Conservation (phyloP, 1,284 basidiomycete species). For the Heliocybe sulcata region DNA sequence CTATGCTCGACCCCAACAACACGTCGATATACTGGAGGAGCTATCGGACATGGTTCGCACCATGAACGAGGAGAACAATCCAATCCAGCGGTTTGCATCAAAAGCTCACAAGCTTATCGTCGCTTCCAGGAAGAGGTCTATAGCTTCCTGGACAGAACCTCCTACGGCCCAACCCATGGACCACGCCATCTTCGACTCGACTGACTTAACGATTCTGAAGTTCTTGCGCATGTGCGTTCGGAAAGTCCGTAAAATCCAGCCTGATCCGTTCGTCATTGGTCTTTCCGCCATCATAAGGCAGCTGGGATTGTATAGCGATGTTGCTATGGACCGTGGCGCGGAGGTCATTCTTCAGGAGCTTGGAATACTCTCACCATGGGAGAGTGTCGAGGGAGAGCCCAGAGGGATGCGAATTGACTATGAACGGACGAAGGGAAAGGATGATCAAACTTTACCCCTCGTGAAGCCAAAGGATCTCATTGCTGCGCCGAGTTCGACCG, state of each 20-base stretch:
- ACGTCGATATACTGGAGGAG: slow-evolving; percentile 48
- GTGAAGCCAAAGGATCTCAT: slow-evolving; percentile 26
- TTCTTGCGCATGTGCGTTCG: slow-evolving; percentile 63
- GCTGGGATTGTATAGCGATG: slow-evolving; percentile 31
- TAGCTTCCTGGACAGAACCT: slow-evolving; percentile 25
- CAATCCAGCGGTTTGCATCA: slow-evolving; percentile 45
- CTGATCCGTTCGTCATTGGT: slow-evolving; percentile 50
- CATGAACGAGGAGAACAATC: slow-evolving; percentile 24
- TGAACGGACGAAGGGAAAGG: slow-evolving; percentile 15
- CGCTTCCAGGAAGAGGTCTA: slow-evolving; percentile 18
- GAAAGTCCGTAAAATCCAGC: slow-evolving; percentile 52
- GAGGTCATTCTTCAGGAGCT: slow-evolving; percentile 53
- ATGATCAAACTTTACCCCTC: slow-evolving; percentile 18
- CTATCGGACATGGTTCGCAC: slow-evolving; percentile 48
- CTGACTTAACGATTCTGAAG: slow-evolving; percentile 60
- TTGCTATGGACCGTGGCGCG: slow-evolving; percentile 30
- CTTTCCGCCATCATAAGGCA: slow-evolving; percentile 58
- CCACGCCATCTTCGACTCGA: slow-evolving; percentile 37
- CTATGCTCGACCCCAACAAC: slow-evolving; percentile 58
- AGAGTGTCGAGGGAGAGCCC: slow-evolving; percentile 38
- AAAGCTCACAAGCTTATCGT: slow-evolving; percentile 46
- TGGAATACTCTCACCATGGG: slow-evolving; percentile 71
- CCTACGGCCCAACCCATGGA: slow-evolving; percentile 23
- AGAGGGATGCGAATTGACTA: slow-evolving; percentile 22
- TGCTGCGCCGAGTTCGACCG: slow-evolving; percentile 1